Evolutionary conservation across 1,284 basidiomycete genomes (phyloP).

Genomic region (Austroboletus novae-zelandiae): DNA sequence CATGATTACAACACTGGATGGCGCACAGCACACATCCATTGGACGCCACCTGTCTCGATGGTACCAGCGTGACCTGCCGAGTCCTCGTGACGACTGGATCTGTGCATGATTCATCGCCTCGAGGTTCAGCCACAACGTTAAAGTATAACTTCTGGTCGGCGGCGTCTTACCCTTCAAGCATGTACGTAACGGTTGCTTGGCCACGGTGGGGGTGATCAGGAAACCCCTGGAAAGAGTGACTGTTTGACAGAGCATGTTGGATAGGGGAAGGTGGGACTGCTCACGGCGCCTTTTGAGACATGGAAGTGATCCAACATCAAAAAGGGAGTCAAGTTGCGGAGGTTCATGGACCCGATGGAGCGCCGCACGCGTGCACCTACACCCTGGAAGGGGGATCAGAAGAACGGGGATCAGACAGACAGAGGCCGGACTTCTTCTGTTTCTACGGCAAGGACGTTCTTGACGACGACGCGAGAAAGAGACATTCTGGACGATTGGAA

Average conservation of each 20-base stretch:
- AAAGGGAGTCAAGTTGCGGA: conserved; percentile 88
- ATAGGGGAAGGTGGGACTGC: conserved; percentile 17
- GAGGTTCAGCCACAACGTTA: neutral
- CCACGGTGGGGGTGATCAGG: conserved; percentile 91
- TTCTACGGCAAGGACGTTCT: conserved; percentile 78
- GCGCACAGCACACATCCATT: conserved; percentile 92
- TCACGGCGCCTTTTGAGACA: conserved; percentile 58
- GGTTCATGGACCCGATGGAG: conserved; percentile 75
- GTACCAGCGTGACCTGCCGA: conserved; percentile 85
- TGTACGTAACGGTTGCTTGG: conserved; percentile 86
- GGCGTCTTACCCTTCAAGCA: conserved; percentile 70
- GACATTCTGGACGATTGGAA: conserved; percentile 19
- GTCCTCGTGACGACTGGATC: conserved; percentile 84
- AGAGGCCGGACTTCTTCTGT: conserved; percentile 62
- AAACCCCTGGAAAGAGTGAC: conserved; percentile 47
- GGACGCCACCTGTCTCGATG: conserved; percentile 83
- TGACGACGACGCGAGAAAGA: conserved; percentile 67
- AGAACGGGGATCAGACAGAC: neutral
- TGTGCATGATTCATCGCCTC: conserved; percentile 25
- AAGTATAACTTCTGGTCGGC: neutral
- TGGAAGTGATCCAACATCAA: conserved; percentile 85
- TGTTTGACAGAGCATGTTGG: neutral
- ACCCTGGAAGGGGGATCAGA: conserved; percentile 48
- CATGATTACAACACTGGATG: neutral
- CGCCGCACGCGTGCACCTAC: conserved; percentile 85